These are phyloP conservation scores for Talaromyces islandicus DNA, from an alignment of 2,329 filamentous ascomycete genomes.

Conservation along the genomic window DNA sequence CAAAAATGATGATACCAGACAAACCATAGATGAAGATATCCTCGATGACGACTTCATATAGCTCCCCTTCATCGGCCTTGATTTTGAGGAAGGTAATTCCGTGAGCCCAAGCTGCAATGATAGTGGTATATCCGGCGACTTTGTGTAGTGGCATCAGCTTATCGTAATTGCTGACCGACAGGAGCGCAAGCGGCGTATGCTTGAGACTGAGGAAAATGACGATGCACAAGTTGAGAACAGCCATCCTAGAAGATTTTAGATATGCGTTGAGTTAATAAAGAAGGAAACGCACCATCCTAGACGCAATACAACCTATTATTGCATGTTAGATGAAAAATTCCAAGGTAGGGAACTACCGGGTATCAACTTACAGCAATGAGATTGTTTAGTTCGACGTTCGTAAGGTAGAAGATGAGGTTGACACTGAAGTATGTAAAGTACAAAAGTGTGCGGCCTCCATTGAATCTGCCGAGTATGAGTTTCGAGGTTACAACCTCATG, in stretches of 20 bases:
- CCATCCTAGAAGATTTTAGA: constrained; percentile 34
- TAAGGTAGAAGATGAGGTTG: constrained; percentile 12
- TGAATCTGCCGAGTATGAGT: constrained; percentile 3
- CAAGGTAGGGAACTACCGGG: not conserved
- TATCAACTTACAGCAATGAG: not conserved
- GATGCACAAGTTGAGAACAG: constrained; percentile 45
- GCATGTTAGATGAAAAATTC: not conserved
- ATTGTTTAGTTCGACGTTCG: constrained; percentile 7
- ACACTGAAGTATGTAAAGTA: constrained; percentile 13
- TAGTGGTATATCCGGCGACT: constrained; percentile 46
- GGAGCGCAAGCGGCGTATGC: constrained; percentile 51
- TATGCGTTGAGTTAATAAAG: not conserved
- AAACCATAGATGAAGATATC: constrained; percentile 43
- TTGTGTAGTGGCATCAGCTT: constrained; percentile 54
- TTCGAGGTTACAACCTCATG: not conserved
- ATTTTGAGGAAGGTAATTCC: constrained; percentile 15
- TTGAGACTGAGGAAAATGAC: constrained; percentile 53
- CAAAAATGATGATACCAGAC: constrained; percentile 45
- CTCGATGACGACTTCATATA: constrained; percentile 21
- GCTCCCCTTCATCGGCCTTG: constrained; percentile 39
- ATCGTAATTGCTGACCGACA: constrained; percentile 54
- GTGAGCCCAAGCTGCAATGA: constrained; percentile 45
- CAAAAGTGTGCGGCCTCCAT: constrained; percentile 4
- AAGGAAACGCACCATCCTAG: not conserved
- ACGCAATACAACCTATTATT: not conserved